Evolutionary conservation across 805 yeast genomes (phyloP).

Genomic region (Cyberlindnera mississippiensis): DNA sequence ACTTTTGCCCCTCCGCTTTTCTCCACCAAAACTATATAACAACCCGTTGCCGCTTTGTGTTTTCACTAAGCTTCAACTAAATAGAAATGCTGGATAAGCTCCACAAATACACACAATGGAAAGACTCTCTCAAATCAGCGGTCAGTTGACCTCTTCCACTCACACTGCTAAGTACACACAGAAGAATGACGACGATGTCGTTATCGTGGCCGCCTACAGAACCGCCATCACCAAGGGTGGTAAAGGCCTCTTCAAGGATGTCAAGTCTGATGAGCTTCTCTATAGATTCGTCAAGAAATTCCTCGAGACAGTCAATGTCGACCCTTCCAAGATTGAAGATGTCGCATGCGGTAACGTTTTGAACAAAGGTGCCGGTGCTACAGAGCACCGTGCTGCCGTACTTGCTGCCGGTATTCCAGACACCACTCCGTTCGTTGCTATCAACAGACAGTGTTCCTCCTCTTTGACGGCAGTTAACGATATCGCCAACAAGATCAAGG

Average conservation of each 20-base stretch:
- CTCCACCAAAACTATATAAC: neutral
- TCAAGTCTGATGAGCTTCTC: slow-evolving; percentile 75
- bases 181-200: slow-evolving; percentile 64
- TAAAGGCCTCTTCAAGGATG: slow-evolving; percentile 80
- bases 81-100: too few relatives aligned
- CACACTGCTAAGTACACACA: slow-evolving; percentile 8
- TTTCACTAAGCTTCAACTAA: too few relatives aligned
- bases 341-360: slow-evolving; percentile 89
- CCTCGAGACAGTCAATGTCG: slow-evolving; percentile 48
- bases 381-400: slow-evolving; percentile 89
- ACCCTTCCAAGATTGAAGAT: slow-evolving; percentile 67
- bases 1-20: neutral
- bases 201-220: slow-evolving; percentile 84
- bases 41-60: too few relatives aligned
- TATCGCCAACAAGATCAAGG: slow-evolving; percentile 79
- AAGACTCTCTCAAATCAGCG: slow-evolving; percentile 33
- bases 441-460: slow-evolving; percentile 94
- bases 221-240: slow-evolving; percentile 89
- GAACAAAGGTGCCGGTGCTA: slow-evolving; percentile 91
- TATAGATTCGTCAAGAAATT: slow-evolving; percentile 60
- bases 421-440: slow-evolving; percentile 70
- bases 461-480: slow-evolving; percentile 89
- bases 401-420: slow-evolving; percentile 90
- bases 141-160: slow-evolving; percentile 27
- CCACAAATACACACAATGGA: slow-evolving; percentile 28